Percentiles rank a stretch among this genome's conserved stretches.
Evolutionary conservation across 306 rosid species (phyloP).

Genomic region (Prunus armeniaca): DNA sequence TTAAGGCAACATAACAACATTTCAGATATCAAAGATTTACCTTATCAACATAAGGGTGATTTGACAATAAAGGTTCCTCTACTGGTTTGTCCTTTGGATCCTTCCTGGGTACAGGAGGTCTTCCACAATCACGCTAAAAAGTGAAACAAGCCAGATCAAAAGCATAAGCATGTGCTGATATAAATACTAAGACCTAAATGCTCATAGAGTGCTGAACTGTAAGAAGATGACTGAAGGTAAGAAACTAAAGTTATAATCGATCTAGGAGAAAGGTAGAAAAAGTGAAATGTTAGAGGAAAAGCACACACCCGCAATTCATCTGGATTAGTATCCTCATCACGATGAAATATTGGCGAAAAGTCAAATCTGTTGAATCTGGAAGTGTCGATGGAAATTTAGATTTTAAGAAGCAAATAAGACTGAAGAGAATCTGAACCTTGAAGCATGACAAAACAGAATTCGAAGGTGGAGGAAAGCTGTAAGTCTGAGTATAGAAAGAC

Average conservation of each 20-base stretch:
- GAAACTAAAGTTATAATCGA: background rate
- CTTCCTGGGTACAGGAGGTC: slow-evolving; percentile 90
- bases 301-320: slow-evolving; percentile 85
- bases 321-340: slow-evolving; percentile 61
- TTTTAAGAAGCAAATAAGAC: slow-evolving; percentile 17
- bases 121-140: slow-evolving; percentile 82
- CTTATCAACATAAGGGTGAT: slow-evolving; percentile 93
- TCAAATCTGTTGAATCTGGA: slow-evolving; percentile 91
- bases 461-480: slow-evolving; percentile 1
- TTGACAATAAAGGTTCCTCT: slow-evolving; percentile 79
- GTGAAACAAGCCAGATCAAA: slow-evolving; percentile 23
- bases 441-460: slow-evolving; percentile 8
- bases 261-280: background rate
- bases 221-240: background rate
- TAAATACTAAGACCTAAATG: background rate
- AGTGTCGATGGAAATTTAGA: slow-evolving; percentile 32
- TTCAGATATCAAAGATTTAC: slow-evolving; percentile 32
- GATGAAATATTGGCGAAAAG: slow-evolving; percentile 83
- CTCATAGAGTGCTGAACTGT: slow-evolving; percentile 1
- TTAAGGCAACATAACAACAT: slow-evolving; percentile 1
- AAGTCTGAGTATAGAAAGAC: slow-evolving; percentile 18
- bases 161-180: background rate
- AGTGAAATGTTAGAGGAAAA: slow-evolving; percentile 20
- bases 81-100: slow-evolving; percentile 82
- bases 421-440: slow-evolving; percentile 17